A percentile compares a stretch with the other conserved stretches of the same genome.
These are phyloP conservation scores for Wickerhamomyces sp. DNA, from an alignment of 1,139 yeast genomes.

Conservation along the genomic window DNA sequence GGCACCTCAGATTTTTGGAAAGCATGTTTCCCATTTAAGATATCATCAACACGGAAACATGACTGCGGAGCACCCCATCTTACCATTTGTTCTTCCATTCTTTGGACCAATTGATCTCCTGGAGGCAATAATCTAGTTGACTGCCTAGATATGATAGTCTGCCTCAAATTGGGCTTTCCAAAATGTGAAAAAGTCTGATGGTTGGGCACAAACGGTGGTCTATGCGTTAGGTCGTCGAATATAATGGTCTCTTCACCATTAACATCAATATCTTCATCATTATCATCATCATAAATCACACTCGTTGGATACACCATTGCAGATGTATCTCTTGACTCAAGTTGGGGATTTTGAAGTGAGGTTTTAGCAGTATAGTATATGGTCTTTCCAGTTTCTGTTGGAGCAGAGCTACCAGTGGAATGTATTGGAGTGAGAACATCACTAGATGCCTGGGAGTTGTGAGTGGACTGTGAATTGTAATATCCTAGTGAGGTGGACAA, in stretches of 20 bases:
- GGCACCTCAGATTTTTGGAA: constrained; percentile 26
- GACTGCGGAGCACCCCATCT: constrained; percentile 50
- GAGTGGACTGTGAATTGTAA: not conserved
- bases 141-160: constrained; percentile 27
- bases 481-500: not conserved
- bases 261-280: not conserved
- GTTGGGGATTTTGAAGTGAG: not conserved
- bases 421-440: not conserved
- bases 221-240: constrained; percentile 7
- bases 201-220: constrained; percentile 11
- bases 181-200: constrained; percentile 2
- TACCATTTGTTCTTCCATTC: constrained; percentile 47
- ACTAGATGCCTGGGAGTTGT: not conserved
- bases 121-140: constrained; percentile 24
- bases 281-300: not conserved
- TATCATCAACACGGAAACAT: constrained; percentile 33
- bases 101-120: constrained; percentile 32
- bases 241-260: not conserved
- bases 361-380: not conserved
- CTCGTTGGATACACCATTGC: not conserved
- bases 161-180: constrained; percentile 22
- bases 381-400: not conserved
- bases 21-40: constrained; percentile 39
- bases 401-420: not conserved
- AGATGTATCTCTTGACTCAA: not conserved